Percentiles rank a stretch among this genome's conserved stretches.
Conservation (phyloP, 495 filamentous ascomycete genomes). For the Hyaloscypha finlandica region DNA sequence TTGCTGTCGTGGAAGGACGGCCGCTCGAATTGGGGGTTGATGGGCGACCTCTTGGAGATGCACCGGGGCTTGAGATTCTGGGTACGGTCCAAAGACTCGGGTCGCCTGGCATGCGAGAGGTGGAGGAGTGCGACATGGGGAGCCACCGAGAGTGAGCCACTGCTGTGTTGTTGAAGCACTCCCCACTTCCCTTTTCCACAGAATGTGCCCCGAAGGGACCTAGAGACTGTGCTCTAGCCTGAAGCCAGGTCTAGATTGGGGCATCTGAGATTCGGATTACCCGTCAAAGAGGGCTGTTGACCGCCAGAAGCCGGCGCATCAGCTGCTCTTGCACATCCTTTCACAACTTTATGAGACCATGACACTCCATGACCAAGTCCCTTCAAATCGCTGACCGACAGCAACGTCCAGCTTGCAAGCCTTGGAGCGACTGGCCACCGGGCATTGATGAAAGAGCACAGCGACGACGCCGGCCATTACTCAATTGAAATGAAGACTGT, state of each 20-base stretch:
- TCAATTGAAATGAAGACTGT: neutral
- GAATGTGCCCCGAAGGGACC: neutral
- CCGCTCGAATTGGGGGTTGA: neutral
- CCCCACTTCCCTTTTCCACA: neutral
- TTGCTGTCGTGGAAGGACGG: neutral
- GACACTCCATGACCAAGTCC: neutral
- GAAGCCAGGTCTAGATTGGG: neutral
- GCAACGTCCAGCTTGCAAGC: neutral
- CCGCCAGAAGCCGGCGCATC: conserved; percentile 13
- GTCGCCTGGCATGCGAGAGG: conserved; percentile 23
- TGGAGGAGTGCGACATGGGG: neutral
- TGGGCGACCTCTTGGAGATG: neutral
- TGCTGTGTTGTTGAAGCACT: no score
- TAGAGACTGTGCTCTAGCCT: neutral
- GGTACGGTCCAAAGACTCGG: conserved; percentile 22
- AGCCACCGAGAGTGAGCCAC: neutral
- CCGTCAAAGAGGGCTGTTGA: conserved; percentile 1
- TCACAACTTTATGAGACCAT: no score
- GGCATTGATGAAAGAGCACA: neutral
- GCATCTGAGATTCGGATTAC: neutral
- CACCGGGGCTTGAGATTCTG: conserved; percentile 9
- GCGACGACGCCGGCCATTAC: neutral
- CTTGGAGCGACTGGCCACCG: neutral
- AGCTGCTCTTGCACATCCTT: conserved; percentile 12
- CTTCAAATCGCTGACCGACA: neutral